phyloP scores from a whole-genome alignment of 2,329 filamentous ascomycete species.

The Thelonectria olida region DNA sequence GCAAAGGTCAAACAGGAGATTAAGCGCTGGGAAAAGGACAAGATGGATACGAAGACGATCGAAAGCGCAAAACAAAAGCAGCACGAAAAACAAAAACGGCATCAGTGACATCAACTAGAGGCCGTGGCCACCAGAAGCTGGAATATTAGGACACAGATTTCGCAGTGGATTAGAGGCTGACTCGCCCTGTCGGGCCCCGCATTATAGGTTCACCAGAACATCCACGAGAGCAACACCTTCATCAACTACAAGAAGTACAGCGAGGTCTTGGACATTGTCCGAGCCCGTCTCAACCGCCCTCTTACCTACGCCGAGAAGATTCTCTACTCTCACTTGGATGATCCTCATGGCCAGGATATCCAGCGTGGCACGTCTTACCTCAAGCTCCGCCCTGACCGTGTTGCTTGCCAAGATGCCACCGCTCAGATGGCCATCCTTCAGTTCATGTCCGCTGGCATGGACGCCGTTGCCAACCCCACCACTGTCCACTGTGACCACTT shows the following conservation, averaged over 20 bases:
- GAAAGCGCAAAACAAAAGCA: not conserved
- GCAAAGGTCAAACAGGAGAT: not conserved
- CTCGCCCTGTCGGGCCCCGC: constrained; percentile 7
- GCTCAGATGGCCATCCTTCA: constrained; percentile 99
- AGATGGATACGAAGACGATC: not conserved
- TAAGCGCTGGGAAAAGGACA: not conserved
- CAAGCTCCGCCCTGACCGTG: constrained; percentile 95
- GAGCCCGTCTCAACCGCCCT: constrained; percentile 87
- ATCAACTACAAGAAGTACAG: constrained; percentile 99
- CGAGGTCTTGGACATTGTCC: constrained; percentile 93
- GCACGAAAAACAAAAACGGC: not conserved
- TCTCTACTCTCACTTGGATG: constrained; percentile 97
- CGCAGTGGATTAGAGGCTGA: constrained; percentile 24
- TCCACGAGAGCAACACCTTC: constrained; percentile 94
- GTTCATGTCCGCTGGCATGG: constrained; percentile 99
- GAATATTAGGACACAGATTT: not conserved
- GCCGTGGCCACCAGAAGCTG: too few species aligned
- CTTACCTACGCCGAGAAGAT: constrained; percentile 98
- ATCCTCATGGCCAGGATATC: constrained; percentile 95
- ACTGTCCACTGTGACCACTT: constrained; percentile 99
- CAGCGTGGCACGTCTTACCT: constrained; percentile 96
- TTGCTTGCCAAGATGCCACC: constrained; percentile 99
- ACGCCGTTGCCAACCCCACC: constrained; percentile 89
- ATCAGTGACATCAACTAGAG: not conserved
- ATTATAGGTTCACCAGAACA: constrained; percentile 85